phyloP scores from a whole-genome alignment of 257 asterid species.

The Hygrophila difformis region DNA sequence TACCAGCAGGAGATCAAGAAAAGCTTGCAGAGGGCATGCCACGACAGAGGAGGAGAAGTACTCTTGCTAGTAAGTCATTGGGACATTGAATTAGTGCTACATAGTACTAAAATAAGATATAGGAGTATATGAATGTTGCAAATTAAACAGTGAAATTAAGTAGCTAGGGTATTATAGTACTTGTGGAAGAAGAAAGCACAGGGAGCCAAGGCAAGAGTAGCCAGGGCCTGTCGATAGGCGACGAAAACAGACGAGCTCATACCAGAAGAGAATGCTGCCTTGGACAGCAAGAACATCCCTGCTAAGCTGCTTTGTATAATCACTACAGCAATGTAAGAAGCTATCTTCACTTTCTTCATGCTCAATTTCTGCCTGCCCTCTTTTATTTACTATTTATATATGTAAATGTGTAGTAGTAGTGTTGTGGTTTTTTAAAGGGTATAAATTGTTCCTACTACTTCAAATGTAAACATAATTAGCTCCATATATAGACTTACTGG shows the following conservation, averaged over 20 bases:
- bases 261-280: slow-evolving; percentile 32
- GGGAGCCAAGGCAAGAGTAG: slow-evolving; percentile 36
- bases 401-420: too few relatives aligned
- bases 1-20: slow-evolving; percentile 46
- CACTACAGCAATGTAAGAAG: slow-evolving; percentile 30
- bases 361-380: not conserved
- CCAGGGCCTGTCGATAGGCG: slow-evolving; percentile 39
- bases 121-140: not conserved
- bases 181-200: slow-evolving; percentile 28
- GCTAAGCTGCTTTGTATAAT: slow-evolving; percentile 25
- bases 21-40: slow-evolving; percentile 35
- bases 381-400: too few relatives aligned
- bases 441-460: too few relatives aligned
- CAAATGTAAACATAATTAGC: too few relatives aligned
- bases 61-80: too few relatives aligned
- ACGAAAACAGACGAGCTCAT: slow-evolving; percentile 42
- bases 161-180: not conserved
- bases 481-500: too few relatives aligned
- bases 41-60: slow-evolving; percentile 24
- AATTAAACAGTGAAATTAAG: not conserved
- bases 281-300: slow-evolving; percentile 35
- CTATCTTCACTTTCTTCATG: slow-evolving; percentile 15
- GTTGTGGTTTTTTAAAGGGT: too few relatives aligned
- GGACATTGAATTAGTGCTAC: too few relatives aligned
- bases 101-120: too few relatives aligned